phyloP scores from a whole-genome alignment of 208 protist genomes.

The Leishmania gerbilli region DNA sequence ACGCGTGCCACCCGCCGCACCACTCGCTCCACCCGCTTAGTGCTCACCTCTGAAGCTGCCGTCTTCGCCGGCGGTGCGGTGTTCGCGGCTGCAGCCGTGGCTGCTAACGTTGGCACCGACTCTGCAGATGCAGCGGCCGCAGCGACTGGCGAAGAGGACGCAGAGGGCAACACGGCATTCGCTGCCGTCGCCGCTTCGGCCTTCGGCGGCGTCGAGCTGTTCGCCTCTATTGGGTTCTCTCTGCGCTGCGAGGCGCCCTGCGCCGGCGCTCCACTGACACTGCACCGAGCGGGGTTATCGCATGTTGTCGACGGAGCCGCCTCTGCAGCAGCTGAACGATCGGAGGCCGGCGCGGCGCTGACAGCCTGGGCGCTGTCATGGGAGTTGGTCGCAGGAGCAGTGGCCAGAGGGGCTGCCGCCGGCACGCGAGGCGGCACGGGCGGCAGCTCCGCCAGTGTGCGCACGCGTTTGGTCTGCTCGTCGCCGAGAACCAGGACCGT shows the following conservation, averaged over 20 bases:
- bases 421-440: background rate
- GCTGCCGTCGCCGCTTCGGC: background rate
- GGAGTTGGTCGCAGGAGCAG: background rate
- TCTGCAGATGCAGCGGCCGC: background rate
- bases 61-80: background rate
- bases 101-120: background rate
- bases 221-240: no score
- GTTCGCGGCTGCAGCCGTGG: background rate
- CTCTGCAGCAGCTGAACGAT: background rate
- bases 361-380: background rate
- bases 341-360: background rate
- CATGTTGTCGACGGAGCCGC: background rate
- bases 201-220: background rate
- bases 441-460: slow-evolving; percentile 16
- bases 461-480: slow-evolving; percentile 25
- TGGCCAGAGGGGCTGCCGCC: background rate
- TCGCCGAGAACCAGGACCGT: slow-evolving; percentile 20
- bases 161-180: background rate
- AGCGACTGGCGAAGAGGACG: background rate
- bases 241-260: background rate
- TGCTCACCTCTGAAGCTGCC: background rate
- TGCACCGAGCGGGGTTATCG: no score
- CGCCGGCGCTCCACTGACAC: background rate
- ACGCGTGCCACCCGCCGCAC: slow-evolving; percentile 3
- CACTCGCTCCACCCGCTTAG: background rate